These are phyloP conservation scores for Sporothrix humicola DNA, from an alignment of 2,329 filamentous ascomycete genomes.

Conservation along the genomic window DNA sequence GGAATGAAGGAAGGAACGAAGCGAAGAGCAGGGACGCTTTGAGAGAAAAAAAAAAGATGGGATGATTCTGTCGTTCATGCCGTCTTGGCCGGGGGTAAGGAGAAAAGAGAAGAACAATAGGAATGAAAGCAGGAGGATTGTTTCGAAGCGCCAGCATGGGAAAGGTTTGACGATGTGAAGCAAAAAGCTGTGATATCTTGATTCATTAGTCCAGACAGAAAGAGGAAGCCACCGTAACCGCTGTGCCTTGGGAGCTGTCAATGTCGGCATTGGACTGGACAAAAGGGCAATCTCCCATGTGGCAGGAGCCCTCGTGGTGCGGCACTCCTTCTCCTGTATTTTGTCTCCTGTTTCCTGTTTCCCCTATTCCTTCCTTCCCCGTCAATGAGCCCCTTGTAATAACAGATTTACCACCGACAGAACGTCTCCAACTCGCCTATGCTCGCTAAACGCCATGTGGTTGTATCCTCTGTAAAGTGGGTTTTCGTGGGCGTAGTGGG, in stretches of 20 bases:
- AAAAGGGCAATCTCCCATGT: constrained; percentile 6
- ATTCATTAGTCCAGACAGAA: background rate
- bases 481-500: too few relatives aligned
- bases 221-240: too few relatives aligned
- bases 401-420: background rate
- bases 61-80: constrained; percentile 1
- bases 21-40: background rate
- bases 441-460: constrained; percentile 14
- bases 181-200: background rate
- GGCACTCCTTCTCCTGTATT: background rate
- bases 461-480: background rate
- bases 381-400: background rate
- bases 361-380: background rate
- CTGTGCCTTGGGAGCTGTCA: background rate
- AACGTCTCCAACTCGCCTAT: background rate
- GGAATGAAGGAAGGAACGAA: background rate
- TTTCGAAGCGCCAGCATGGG: constrained; percentile 7
- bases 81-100: background rate
- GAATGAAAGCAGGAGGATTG: background rate
- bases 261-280: background rate
- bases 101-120: background rate
- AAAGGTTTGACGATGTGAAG: background rate
- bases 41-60: background rate
- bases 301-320: constrained; percentile 3
- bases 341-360: background rate